Base-by-base conservation (phyloP, 2,329 filamentous ascomycete genomes). In the Orbilia javanica region DNA sequence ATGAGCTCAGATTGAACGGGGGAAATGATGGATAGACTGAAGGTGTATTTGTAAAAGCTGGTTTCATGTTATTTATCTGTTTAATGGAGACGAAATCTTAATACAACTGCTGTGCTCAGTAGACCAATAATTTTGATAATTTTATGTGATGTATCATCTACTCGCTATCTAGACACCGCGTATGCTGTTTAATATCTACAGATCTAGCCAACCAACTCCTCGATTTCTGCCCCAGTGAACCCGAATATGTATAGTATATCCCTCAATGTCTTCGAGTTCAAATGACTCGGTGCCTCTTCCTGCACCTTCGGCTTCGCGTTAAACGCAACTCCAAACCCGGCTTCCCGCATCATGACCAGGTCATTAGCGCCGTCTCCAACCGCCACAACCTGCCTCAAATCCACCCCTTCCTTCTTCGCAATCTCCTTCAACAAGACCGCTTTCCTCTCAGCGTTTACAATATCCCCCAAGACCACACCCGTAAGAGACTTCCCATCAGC, bases 291-390 rank as follows among this genome's bases (percentile, higher is more conserved):
- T 1, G 64, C 73, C 83, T 92, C 89, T 86, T 91, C 89, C 85
- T 96, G 93, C 70, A 96, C 93, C 74, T 90, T 87, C 1, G 92
- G 92, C 86, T 96, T 96, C 8, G 93, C 93, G 82, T 94, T 93
- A 87, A 93, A 94, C 1, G 93, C 93, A 2, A 96, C 90, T 20
- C 93, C 93, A 42, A 95, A 84, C 0, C 92, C 92, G 0, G 93
- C 92, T 57, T 88, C 88, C 7, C 87, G 87, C 87, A 96, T 89
- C 93, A 96, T 96, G 73, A 91, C 86, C 80, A 96, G 84, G 82
- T 96, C 93, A 82, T 96, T 96, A 42, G 92, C 93, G 5, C 93
- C 93, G 83, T 96, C 93, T 3, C 93, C 93, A 0, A 95, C 89
- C 1, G 91, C 92, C 27, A 96, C 85, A 31, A 90, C 88, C 84